These are phyloP conservation scores for Tuber indicum DNA, from an alignment of 495 filamentous ascomycete species.

Conservation along the genomic window DNA sequence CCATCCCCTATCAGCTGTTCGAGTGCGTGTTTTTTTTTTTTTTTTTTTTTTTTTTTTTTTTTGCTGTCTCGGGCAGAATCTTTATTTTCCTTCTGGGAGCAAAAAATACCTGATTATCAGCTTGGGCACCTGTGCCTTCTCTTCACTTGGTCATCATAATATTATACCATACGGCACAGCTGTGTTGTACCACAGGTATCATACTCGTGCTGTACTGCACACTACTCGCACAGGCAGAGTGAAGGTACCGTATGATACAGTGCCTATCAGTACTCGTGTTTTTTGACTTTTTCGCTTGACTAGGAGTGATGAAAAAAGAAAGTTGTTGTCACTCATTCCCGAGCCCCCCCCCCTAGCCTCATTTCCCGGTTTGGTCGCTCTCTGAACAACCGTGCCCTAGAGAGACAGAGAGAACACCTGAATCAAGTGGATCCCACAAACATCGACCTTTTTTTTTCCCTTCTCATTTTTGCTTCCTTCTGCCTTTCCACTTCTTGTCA, in stretches of 20 bases:
- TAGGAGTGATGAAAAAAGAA: not conserved
- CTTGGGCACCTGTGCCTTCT: not conserved
- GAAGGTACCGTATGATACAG: not conserved
- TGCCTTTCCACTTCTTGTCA: not conserved
- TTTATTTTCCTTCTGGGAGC: not conserved
- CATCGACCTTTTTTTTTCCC: not conserved
- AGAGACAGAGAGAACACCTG: not conserved
- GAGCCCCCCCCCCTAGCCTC: constrained; percentile 3
- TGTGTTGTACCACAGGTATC: not conserved
- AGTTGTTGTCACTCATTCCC: not conserved
- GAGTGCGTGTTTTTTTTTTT: not conserved
- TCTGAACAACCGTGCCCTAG: not conserved
- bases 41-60: too few species aligned
- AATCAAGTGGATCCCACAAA: constrained; percentile 1
- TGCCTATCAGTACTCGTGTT: not conserved
- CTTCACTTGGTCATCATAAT: not conserved
- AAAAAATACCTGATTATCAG: not conserved
- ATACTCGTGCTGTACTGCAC: too few species aligned
- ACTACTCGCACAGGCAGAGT: not conserved
- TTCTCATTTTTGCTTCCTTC: not conserved
- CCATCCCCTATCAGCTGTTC: not conserved
- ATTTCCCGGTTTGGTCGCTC: not conserved
- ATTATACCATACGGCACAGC: not conserved
- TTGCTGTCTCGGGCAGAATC: not conserved
- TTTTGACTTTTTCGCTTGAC: not conserved